Percentiles rank a stretch among this genome's conserved stretches.
Evolutionary conservation across 2,329 filamentous ascomycete species (phyloP).

Genomic region (Drechmeria coniospora): DNA sequence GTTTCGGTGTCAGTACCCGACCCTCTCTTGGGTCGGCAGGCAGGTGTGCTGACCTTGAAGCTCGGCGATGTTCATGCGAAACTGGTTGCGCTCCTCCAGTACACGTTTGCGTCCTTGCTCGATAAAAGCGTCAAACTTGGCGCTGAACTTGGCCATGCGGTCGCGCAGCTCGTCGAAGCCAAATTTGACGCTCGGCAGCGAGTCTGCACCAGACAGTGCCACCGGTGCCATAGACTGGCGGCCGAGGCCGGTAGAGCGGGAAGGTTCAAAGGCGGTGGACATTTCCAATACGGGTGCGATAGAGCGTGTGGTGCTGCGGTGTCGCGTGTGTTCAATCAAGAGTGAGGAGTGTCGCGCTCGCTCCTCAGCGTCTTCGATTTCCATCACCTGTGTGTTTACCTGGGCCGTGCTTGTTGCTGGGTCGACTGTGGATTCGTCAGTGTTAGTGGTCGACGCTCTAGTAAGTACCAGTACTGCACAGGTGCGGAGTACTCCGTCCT

Average conservation of each 20-base stretch:
- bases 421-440: too few species aligned
- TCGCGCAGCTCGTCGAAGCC: conserved; percentile 91
- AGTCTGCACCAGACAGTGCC: conserved; percentile 55
- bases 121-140: conserved; percentile 85
- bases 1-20: not conserved
- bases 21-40: too few species aligned
- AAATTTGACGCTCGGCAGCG: conserved; percentile 81
- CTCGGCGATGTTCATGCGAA: conserved; percentile 79
- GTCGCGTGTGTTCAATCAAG: conserved; percentile 1
- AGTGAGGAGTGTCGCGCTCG: too few species aligned
- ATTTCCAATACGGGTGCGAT: conserved; percentile 19
- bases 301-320: not conserved
- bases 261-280: conserved; percentile 51
- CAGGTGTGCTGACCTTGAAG: conserved; percentile 51
- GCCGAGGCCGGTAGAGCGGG: conserved; percentile 46
- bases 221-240: conserved; percentile 42
- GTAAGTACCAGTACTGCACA: too few species aligned
- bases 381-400: too few species aligned
- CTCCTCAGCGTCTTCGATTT: too few species aligned
- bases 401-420: conserved; percentile 7
- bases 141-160: conserved; percentile 85
- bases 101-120: conserved; percentile 81
- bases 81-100: conserved; percentile 84
- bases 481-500: conserved; percentile 3
- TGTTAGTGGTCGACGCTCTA: too few species aligned